phyloP scores from a whole-genome alignment of 768 basidiomycete genomes.

The Trametopsis cervina region DNA sequence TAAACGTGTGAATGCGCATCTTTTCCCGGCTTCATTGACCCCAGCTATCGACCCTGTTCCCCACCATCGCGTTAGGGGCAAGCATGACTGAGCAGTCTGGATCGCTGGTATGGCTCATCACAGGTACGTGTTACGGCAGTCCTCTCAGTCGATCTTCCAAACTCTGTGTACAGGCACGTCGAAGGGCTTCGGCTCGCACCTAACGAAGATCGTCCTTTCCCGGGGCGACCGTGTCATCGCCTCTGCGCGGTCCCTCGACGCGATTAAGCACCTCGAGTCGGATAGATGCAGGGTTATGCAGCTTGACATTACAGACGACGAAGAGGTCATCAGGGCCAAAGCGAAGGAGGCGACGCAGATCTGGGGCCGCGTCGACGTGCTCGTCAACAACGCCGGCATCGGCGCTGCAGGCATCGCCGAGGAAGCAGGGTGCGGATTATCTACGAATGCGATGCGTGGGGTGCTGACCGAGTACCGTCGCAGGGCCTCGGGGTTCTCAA shows the following conservation, averaged over 20 bases:
- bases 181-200: slow-evolving; percentile 2
- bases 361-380: slow-evolving; percentile 27
- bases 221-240: slow-evolving; percentile 39
- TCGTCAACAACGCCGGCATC: slow-evolving; percentile 39
- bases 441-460: too few species aligned
- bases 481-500: slow-evolving; percentile 17
- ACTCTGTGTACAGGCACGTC: slow-evolving; percentile 6
- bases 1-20: too few species aligned
- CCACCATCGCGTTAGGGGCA: too few species aligned
- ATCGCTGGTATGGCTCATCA: slow-evolving; percentile 11
- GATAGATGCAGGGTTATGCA: slow-evolving; percentile 27
- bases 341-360: slow-evolving; percentile 23
- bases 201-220: slow-evolving; percentile 5
- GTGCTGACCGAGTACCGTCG: not conserved
- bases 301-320: slow-evolving; percentile 45
- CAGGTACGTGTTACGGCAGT: slow-evolving; percentile 1
- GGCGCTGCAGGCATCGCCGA: slow-evolving; percentile 30
- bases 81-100: not conserved
- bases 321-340: slow-evolving; percentile 26
- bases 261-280: slow-evolving; percentile 24
- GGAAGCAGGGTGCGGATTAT: slow-evolving; percentile 29
- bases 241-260: slow-evolving; percentile 39
- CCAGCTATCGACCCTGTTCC: too few species aligned
- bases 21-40: too few species aligned
- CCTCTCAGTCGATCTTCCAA: not conserved